These are phyloP conservation scores for Fusarium lateritium DNA, from an alignment of 2,329 filamentous ascomycete species.

Conservation along the genomic window DNA sequence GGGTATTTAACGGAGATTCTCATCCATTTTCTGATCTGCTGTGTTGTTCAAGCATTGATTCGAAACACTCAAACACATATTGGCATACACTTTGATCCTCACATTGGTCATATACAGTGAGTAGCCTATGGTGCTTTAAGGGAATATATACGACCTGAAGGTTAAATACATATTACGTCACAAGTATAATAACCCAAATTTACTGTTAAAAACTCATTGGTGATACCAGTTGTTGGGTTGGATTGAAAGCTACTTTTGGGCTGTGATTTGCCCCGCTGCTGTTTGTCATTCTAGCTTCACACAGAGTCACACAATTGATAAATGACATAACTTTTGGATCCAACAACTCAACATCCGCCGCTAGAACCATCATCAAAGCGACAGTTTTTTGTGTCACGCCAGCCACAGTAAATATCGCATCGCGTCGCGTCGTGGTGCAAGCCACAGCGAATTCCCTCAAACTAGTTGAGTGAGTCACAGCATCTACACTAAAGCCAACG, in stretches of 20 bases:
- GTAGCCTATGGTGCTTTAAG: too few relatives aligned
- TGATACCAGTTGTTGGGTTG: background rate
- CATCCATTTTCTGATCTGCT: background rate
- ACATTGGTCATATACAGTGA: background rate
- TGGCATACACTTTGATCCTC: background rate
- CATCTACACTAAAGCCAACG: background rate
- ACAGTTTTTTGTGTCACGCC: background rate
- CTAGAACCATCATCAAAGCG: background rate
- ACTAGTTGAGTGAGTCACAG: conserved; percentile 20
- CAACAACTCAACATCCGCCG: conserved; percentile 7
- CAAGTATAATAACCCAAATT: background rate
- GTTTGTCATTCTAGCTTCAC: conserved; percentile 36
- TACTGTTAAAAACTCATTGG: background rate
- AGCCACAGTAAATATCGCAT: background rate
- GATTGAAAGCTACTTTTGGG: conserved; percentile 5
- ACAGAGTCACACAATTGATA: conserved; percentile 11
- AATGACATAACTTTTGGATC: conserved; percentile 27
- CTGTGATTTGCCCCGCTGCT: conserved; percentile 32
- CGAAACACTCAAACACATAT: background rate
- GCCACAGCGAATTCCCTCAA: conserved; percentile 15
- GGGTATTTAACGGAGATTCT: too few relatives aligned
- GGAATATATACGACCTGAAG: too few relatives aligned
- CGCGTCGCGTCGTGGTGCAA: background rate
- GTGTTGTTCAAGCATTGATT: background rate
- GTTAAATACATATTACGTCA: too few relatives aligned